These are phyloP conservation scores for Chrysanthemum seticuspe DNA, from an alignment of 129 eudicot species.

Conservation along the genomic window DNA sequence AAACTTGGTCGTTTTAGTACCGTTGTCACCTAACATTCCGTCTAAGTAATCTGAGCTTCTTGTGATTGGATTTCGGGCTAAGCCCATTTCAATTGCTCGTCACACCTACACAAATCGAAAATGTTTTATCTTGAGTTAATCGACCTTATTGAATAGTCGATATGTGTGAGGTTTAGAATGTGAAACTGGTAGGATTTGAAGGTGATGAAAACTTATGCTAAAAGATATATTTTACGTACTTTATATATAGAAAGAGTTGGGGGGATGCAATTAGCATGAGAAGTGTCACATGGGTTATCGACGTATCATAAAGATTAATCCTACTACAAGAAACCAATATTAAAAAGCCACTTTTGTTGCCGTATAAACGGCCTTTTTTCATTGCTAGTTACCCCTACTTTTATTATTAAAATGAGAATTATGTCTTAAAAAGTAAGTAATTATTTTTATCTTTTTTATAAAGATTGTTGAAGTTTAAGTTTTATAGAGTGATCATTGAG, in stretches of 20 bases:
- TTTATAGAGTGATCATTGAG: neutral
- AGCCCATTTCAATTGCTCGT: conserved; percentile 40
- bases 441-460: neutral
- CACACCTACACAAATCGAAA: too few species aligned
- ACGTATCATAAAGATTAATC: conserved; percentile 39
- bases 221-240: conserved; percentile 20
- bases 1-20: conserved; percentile 42
- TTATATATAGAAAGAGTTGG: conserved; percentile 48
- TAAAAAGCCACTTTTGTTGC: conserved; percentile 68
- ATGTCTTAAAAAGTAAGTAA: neutral
- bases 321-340: conserved; percentile 31
- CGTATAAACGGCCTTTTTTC: conserved; percentile 47
- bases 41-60: conserved; percentile 86
- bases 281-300: conserved; percentile 80
- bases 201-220: conserved; percentile 30
- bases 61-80: conserved; percentile 40
- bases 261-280: conserved; percentile 62
- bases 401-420: conserved; percentile 21
- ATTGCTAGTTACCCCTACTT: conserved; percentile 28
- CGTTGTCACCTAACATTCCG: conserved; percentile 70
- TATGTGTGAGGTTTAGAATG: neutral
- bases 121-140: neutral
- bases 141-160: neutral
- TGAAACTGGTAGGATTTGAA: conserved; percentile 24
- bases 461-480: neutral